Percentiles rank a stretch among this genome's conserved stretches.
Evolutionary conservation across 805 yeast genomes (phyloP).

Genomic region (Saccharomyces kudriavzevii): DNA sequence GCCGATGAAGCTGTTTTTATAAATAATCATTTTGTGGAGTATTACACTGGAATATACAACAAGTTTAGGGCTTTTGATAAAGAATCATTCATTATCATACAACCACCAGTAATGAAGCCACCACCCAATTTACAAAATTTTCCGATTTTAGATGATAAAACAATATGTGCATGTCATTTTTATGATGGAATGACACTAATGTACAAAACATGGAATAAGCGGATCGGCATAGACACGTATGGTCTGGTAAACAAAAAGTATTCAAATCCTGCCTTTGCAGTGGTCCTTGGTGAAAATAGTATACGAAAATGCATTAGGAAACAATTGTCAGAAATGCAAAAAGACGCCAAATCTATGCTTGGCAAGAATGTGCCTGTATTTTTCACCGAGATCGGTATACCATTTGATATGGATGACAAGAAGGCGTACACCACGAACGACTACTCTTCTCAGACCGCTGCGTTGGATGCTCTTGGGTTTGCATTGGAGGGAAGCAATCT

Average conservation of each 20-base stretch:
- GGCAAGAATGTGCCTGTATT: constrained; percentile 64
- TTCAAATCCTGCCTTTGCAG: constrained; percentile 58
- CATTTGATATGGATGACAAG: constrained; percentile 87
- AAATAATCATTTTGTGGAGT: constrained; percentile 57
- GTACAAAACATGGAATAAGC: constrained; percentile 82
- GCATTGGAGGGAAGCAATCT: constrained; percentile 71
- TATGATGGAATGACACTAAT: constrained; percentile 91
- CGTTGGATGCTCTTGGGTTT: constrained; percentile 71
- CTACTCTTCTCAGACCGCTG: constrained; percentile 66
- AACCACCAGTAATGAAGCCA: constrained; percentile 80
- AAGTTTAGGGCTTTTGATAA: constrained; percentile 41
- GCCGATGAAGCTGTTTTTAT: constrained; percentile 50
- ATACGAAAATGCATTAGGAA: constrained; percentile 63
- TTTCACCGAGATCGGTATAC: constrained; percentile 95
- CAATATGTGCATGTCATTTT: constrained; percentile 80
- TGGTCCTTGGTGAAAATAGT: constrained; percentile 74
- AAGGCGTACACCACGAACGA: constrained; percentile 58
- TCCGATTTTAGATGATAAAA: constrained; percentile 48
- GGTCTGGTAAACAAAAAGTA: constrained; percentile 80
- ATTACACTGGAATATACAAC: constrained; percentile 43
- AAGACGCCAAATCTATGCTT: constrained; percentile 52
- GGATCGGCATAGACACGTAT: constrained; percentile 78
- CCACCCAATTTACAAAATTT: constrained; percentile 50
- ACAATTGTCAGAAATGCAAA: constrained; percentile 59
- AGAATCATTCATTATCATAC: constrained; percentile 53